These are phyloP conservation scores for Pseudozyma thailandica DNA, from an alignment of 1,284 basidiomycete species.

Conservation along the genomic window DNA sequence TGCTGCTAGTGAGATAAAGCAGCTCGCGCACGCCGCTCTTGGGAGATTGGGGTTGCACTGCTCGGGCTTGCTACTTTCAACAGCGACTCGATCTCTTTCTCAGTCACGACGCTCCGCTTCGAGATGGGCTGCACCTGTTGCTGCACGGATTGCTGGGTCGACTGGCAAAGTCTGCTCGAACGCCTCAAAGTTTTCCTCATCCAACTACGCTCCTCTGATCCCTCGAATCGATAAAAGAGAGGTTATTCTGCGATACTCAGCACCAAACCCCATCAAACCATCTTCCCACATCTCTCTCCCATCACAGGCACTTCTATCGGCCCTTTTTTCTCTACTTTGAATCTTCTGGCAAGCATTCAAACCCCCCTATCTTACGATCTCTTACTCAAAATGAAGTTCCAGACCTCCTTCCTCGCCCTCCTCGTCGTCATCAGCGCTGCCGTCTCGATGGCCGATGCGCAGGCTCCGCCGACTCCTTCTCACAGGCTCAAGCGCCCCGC, in stretches of 20 bases:
- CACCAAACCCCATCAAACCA: constrained; percentile 1
- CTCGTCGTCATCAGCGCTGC: constrained; percentile 44
- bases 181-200: too few species aligned
- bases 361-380: background rate
- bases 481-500: constrained; percentile 37
- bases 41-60: background rate
- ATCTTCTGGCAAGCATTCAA: constrained; percentile 42
- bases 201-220: too few species aligned
- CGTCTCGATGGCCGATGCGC: constrained; percentile 48
- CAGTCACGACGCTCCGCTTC: too few species aligned
- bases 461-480: too few species aligned
- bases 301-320: background rate
- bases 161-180: too few species aligned
- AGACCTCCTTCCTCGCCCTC: constrained; percentile 40
- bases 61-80: background rate
- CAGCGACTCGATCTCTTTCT: too few species aligned
- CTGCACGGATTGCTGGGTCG: too few species aligned
- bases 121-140: too few species aligned
- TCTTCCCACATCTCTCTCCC: constrained; percentile 1
- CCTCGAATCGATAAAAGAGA: too few species aligned
- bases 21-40: constrained; percentile 6
- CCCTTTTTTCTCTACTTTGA: constrained; percentile 5
- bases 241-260: too few species aligned
- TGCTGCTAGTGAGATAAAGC: constrained; percentile 1
- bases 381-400: constrained; percentile 40